Evolutionary conservation across 805 yeast genomes (phyloP).

Genomic region (Cephaloascus fragrans): DNA sequence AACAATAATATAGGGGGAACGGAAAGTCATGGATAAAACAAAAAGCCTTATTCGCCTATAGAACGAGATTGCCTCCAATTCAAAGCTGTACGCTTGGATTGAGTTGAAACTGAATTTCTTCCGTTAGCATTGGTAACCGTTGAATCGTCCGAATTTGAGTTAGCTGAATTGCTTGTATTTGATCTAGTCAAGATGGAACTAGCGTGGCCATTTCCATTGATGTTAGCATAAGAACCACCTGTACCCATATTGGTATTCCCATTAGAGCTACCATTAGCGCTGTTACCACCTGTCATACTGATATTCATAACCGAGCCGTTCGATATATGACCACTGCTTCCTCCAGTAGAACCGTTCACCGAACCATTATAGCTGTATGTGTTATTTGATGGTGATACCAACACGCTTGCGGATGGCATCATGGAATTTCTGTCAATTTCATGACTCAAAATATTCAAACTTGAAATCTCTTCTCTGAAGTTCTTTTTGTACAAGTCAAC

Average conservation of each 20-base stretch:
- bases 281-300: slow-evolving; percentile 8
- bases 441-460: slow-evolving; percentile 24
- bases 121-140: not conserved
- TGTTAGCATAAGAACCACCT: slow-evolving; percentile 3
- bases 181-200: slow-evolving; percentile 13
- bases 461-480: slow-evolving; percentile 54
- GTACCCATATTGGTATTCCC: slow-evolving; percentile 1
- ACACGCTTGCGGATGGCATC: not conserved
- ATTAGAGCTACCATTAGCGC: slow-evolving; percentile 5
- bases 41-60: not conserved
- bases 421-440: slow-evolving; percentile 10
- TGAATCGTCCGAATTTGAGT: slow-evolving; percentile 1
- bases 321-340: not conserved
- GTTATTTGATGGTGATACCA: not conserved
- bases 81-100: slow-evolving; percentile 15
- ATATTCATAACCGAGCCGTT: not conserved
- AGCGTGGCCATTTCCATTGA: slow-evolving; percentile 6
- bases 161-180: slow-evolving; percentile 2
- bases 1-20: not conserved
- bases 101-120: not conserved
- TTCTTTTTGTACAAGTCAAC: slow-evolving; percentile 55
- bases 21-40: not conserved
- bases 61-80: slow-evolving; percentile 16
- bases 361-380: not conserved
- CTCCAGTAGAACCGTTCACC: not conserved